Evolutionary conservation across 1,284 basidiomycete genomes (phyloP).

Genomic region (Marasmius sp.): DNA sequence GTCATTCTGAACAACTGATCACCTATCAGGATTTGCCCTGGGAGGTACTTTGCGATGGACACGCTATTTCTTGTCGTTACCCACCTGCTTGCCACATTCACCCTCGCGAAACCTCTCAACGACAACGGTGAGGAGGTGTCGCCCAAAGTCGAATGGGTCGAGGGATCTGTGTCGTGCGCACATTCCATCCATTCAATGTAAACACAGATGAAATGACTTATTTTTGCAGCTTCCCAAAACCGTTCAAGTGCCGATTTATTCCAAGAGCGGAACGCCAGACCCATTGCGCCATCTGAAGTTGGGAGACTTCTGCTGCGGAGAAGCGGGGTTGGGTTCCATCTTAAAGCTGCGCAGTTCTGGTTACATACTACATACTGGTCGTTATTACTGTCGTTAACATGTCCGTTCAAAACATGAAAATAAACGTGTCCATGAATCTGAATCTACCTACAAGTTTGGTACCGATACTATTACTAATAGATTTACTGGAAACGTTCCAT

Average conservation of each 20-base stretch:
- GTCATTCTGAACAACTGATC: not conserved
- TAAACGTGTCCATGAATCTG: conserved; percentile 65
- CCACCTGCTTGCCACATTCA: not conserved
- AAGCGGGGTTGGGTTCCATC: conserved; percentile 73
- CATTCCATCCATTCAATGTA: too few relatives aligned
- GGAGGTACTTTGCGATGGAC: not conserved
- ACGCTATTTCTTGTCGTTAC: not conserved
- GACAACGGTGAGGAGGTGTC: not conserved
- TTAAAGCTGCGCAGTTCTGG: not conserved
- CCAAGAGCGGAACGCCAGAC: not conserved
- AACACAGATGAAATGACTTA: too few relatives aligned
- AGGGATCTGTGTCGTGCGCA: too few relatives aligned
- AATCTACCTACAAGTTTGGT: not conserved
- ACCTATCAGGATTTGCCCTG: not conserved
- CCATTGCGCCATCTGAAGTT: not conserved
- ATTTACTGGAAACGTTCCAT: not conserved
- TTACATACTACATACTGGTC: too few relatives aligned
- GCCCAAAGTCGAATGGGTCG: too few relatives aligned
- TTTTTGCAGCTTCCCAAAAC: too few relatives aligned
- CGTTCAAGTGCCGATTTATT: not conserved
- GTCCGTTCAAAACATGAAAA: too few relatives aligned
- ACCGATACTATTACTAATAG: not conserved
- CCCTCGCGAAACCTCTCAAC: not conserved
- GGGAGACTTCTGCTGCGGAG: conserved; percentile 44
- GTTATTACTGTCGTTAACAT: too few relatives aligned